Conservation (phyloP, 768 basidiomycete species). For the Leucocoprinus leucothites region DNA sequence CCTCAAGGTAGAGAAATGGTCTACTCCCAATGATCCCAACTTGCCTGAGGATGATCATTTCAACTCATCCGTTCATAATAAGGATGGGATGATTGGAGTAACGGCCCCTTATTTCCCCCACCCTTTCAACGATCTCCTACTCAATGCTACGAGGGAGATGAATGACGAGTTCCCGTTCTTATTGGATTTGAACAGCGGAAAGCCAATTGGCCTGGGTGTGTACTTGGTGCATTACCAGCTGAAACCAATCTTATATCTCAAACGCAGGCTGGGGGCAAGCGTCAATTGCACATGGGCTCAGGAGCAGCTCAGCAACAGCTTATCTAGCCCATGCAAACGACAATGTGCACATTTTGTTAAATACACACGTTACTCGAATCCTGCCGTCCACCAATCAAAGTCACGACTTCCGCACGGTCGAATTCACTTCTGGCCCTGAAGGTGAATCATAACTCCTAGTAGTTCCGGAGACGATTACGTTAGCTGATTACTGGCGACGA, state of each 20-base stretch:
- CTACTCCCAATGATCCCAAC: too few relatives aligned
- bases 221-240: too few relatives aligned
- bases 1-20: too few relatives aligned
- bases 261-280: conserved; percentile 22
- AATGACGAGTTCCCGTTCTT: conserved; percentile 6
- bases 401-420: conserved; percentile 11
- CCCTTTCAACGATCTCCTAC: conserved; percentile 2
- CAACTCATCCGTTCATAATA: not conserved
- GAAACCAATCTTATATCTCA: too few relatives aligned
- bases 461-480: not conserved
- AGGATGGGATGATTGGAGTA: not conserved
- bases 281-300: conserved; percentile 16
- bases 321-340: conserved; percentile 19
- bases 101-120: conserved; percentile 19
- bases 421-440: not conserved
- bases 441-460: not conserved
- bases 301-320: conserved; percentile 22
- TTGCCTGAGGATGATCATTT: too few relatives aligned
- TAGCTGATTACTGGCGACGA: not conserved
- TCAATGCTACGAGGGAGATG: not conserved
- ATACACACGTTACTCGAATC: conserved; percentile 22
- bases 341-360: conserved; percentile 28
- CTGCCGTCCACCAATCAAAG: not conserved
- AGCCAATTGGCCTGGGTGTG: conserved; percentile 10
- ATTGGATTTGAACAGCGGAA: conserved; percentile 6